phyloP scores from a whole-genome alignment of 345 rosid genomes.

The Rhizophora apiculata region DNA sequence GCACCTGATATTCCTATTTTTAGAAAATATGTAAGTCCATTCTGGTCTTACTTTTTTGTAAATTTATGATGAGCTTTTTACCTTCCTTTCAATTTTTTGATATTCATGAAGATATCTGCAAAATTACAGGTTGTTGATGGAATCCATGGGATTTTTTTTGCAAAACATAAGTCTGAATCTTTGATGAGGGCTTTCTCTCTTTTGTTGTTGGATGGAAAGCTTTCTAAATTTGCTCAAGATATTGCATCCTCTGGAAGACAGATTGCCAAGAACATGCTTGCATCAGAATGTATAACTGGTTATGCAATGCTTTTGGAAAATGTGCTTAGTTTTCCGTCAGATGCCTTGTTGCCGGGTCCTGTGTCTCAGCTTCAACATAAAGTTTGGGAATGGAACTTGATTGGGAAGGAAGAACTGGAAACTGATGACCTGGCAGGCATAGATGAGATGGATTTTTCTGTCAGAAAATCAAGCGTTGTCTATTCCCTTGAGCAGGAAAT shows the following conservation, averaged over 20 bases:
- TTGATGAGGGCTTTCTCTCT: slow-evolving; percentile 68
- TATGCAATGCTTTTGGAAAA: slow-evolving; percentile 81
- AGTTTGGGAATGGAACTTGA: slow-evolving; percentile 78
- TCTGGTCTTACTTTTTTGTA: slow-evolving; percentile 15
- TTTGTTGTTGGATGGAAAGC: slow-evolving; percentile 70
- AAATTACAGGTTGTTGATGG: slow-evolving; percentile 63
- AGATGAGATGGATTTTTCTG: slow-evolving; percentile 24
- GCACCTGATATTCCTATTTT: slow-evolving; percentile 73
- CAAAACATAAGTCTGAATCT: slow-evolving; percentile 60
- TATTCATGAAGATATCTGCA: slow-evolving; percentile 3
- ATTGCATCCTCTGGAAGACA: slow-evolving; percentile 75
- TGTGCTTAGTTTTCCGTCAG: slow-evolving; percentile 71
- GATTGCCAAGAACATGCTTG: slow-evolving; percentile 73
- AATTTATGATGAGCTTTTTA: background rate
- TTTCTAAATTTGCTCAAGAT: slow-evolving; percentile 63
- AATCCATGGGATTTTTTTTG: slow-evolving; percentile 59
- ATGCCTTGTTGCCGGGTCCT: slow-evolving; percentile 61
- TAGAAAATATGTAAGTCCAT: slow-evolving; percentile 64
- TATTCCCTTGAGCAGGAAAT: slow-evolving; percentile 60
- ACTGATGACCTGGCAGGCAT: slow-evolving; percentile 29
- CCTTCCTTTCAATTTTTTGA: background rate
- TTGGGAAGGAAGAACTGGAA: slow-evolving; percentile 40
- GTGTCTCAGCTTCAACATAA: slow-evolving; percentile 51
- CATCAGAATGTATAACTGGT: slow-evolving; percentile 67
- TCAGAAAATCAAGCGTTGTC: slow-evolving; percentile 41